Base-by-base conservation (phyloP, 768 basidiomycete genomes). In the Agrocybe chaxingu region DNA sequence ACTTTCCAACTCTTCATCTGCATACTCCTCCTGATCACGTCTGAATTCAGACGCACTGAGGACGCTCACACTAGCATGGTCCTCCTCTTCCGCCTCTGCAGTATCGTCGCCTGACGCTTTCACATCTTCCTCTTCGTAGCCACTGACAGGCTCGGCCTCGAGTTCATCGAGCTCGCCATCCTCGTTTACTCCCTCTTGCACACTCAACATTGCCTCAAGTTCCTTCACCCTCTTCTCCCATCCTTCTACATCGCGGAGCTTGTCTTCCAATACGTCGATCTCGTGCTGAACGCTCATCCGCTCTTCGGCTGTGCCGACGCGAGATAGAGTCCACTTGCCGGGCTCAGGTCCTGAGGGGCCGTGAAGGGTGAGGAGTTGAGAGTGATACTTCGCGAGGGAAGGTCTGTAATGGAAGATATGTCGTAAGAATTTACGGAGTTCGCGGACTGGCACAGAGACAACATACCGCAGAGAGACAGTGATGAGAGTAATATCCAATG, bases 311-410 rank as follows among this genome's bases (percentile, higher is more conserved):
- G 86, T 85, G 8, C 88, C 85, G 33, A 93, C 79, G 7, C 79
- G 78, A 3, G 79, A 73, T 3, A 91, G 76, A 30, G 81, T 82
- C 89, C 90, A 93, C 47, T 74, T 66, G 1, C 85, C 85, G 0
- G 82, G 76, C 1, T 77, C 79, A 4, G 51, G 30, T 1, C 54
- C 55, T 4, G 60, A 56, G 42, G 89, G 87, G 7, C 92, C 92
- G 6, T 75, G 70, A 10, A 98, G 73, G 0, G 89, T 89, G 12
- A 98, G 77, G 24, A 96, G 77, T 42, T 89, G 87, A 3, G 82
- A 89, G 66, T 98, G 96, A 63, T 97, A 95, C 63, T 89, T 93
- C 59, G 82, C 81, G 52, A 98, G 70, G 0, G 89, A 85, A 0
- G 93, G 94, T 9, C 95, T 86, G 55, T 48, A 54, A 30, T 8